Conservation (phyloP, 345 rosid species). For the Linum tenue region DNA sequence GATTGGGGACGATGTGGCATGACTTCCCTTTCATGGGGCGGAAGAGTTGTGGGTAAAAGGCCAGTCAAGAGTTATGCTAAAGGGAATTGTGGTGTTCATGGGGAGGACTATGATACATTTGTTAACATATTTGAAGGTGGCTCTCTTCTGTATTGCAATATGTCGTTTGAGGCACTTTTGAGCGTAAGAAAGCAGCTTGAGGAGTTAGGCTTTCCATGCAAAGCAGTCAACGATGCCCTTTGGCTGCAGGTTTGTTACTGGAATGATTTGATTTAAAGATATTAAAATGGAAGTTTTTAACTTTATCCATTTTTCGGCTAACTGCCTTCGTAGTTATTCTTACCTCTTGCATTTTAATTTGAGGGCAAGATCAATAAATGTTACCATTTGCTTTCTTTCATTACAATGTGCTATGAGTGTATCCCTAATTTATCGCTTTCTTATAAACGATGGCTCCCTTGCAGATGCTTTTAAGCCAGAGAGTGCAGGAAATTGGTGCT, state of each 20-base stretch:
- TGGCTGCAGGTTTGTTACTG: conserved; percentile 78
- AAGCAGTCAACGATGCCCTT: conserved; percentile 92
- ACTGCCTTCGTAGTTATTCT: background rate
- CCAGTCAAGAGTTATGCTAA: conserved; percentile 46
- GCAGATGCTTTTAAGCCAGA: conserved; percentile 86
- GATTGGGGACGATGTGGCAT: conserved; percentile 79
- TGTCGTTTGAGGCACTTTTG: conserved; percentile 87
- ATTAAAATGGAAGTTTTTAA: background rate
- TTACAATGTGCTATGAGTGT: too few relatives aligned
- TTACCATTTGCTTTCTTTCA: too few relatives aligned
- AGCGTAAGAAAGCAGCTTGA: conserved; percentile 92
- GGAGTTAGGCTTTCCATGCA: conserved; percentile 90
- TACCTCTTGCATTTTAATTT: background rate
- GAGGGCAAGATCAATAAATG: background rate
- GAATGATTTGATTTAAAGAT: background rate
- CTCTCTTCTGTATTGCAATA: conserved; percentile 82
- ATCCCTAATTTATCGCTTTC: too few relatives aligned
- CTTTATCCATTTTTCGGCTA: background rate
- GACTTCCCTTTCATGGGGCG: conserved; percentile 90
- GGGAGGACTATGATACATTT: conserved; percentile 76
- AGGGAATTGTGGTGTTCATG: conserved; percentile 52
- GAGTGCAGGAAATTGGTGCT: conserved; percentile 80
- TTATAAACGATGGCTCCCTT: conserved; percentile 11
- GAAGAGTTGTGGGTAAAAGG: conserved; percentile 78
- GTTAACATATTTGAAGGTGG: conserved; percentile 89